Base-by-base conservation (phyloP, 169 alveolate species). In the Pseudocohnilembus persalinus region DNA sequence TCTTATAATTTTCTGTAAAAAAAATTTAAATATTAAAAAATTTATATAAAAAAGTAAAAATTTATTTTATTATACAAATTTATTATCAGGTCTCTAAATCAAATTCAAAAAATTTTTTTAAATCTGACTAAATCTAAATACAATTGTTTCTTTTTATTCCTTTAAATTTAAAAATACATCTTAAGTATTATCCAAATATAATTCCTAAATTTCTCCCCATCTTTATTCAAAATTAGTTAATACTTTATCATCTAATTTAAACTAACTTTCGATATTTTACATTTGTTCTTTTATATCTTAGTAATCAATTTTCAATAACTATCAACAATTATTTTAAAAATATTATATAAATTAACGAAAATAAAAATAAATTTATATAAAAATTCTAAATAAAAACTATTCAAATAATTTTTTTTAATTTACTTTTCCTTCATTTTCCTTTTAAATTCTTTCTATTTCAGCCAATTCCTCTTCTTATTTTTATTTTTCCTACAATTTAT, bases 71-170 rank as follows among this genome's bases (percentile, higher is more conserved):
- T 4, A 29, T 79, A 79, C 84, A 29, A 79, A 79, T 85, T 93
- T 93, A 27, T 81, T 82, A 65, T 93, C 94, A 29, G 93, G 92
- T 79, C 97, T 83, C 64, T 91, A 88, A 64, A 93, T 77, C 79
- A 87, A 90, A 64, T 89, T 91, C 4, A 93, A 85, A 82, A 92
- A 93, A 34, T 84, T 82, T 65, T 89, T 90, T 74, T 93, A 79
- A 4, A 91, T 86, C 35, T 88, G 72, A 81, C 82, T 84, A 77
- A 88, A 89, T 29, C 90, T 84, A 1, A 84, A 88, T 0, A 87
- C 81, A 28, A 93, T 81, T 68, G 88, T 64, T 74, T 92, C 94
- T 86, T 94, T 90, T 86, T 93, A 91, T 0, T 83, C 92, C 73
- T 94, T 87, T 32, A 88, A 68, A 28, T 85, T 74, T 35, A 78